Percentiles rank a stretch among this genome's conserved stretches.
These are phyloP conservation scores for Sporothrix globosa DNA, from an alignment of 2,329 filamentous ascomycete genomes.

Conservation along the genomic window DNA sequence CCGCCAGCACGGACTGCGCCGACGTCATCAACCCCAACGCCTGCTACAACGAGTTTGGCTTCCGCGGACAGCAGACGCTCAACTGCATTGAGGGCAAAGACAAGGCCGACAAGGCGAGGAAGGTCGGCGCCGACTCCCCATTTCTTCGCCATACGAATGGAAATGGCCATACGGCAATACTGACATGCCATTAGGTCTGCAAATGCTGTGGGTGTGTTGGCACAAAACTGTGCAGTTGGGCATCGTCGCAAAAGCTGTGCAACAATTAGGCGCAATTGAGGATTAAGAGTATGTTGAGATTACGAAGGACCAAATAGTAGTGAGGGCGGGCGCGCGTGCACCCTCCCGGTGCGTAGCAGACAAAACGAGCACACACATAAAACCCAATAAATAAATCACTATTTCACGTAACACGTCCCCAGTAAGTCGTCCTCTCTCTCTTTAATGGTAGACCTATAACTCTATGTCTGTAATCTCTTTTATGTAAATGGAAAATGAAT, in stretches of 20 bases:
- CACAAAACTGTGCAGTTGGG: conserved; percentile 46
- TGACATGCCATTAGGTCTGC: conserved; percentile 41
- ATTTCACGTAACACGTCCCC: no score
- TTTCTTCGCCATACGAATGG: neutral
- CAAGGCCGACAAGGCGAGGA: conserved; percentile 42
- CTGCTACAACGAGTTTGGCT: conserved; percentile 49
- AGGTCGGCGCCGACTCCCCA: conserved; percentile 42
- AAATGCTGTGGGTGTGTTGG: conserved; percentile 47
- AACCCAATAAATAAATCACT: no score
- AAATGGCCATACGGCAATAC: neutral
- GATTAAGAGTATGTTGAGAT: no score
- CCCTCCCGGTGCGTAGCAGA: no score
- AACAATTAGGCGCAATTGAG: neutral
- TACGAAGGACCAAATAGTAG: no score
- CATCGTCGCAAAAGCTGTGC: conserved; percentile 37
- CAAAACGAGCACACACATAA: no score
- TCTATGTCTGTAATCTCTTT: no score
- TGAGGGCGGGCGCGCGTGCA: no score
- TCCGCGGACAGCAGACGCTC: conserved; percentile 43
- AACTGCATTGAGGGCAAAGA: conserved; percentile 45
- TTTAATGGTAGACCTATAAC: no score
- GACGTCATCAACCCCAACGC: conserved; percentile 48
- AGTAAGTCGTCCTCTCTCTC: no score
- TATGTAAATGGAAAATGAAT: no score
- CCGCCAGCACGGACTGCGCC: conserved; percentile 45